Evolutionary conservation across 2,329 filamentous ascomycete species (phyloP), one percentile per base, ranked within the genome.

Genomic region (Tolypocladium tundrense): DNA sequence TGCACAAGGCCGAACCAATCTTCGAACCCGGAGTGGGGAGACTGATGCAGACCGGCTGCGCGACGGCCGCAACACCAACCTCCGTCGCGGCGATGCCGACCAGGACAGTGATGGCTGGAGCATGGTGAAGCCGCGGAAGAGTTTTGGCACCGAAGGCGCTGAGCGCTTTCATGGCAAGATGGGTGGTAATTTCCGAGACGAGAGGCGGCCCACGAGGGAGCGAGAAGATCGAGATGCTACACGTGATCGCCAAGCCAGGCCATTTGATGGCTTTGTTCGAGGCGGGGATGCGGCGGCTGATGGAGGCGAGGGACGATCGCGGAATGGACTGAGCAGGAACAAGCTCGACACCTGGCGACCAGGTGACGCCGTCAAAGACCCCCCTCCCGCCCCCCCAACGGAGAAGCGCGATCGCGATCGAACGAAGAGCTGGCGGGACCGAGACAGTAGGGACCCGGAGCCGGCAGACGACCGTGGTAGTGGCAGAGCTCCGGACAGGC

Each of bases 261-360:
- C 71, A 40, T 79, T 82, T 62, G 83, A 86, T 53, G 71, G 73
- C 24, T 78, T 79, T 57, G 60, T 69, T 6, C 72, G 79, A 39
- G 80, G 83, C 55, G 75, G 74, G 40, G 82, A 83, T 7, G 68
- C 66, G 27, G 75, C 70, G 10, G 21, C 45, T 27, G 86, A 84
- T 43, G 80, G 48, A 51, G 31, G 80, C 14, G 81, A 83, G 35
- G 77, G 75, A 39, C 74, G 78, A 57, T 82, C 85, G 60, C 85
- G 86, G 63, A 89, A 88, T 67, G 85, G 84, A 33, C 75, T 80
- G 52, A 79, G 77, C 58, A 83, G 88, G 66, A 85, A 79, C 62
- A 86, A 86, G 71, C 78, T 85, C 54, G 90, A 86, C 59, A 84
- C 85, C n/a, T 95, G 88, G 91, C 87, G 85, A 68, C 86, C 84